These are phyloP conservation scores for Kwoniella shivajii DNA, from an alignment of 1,284 basidiomycete species.

Conservation along the genomic window DNA sequence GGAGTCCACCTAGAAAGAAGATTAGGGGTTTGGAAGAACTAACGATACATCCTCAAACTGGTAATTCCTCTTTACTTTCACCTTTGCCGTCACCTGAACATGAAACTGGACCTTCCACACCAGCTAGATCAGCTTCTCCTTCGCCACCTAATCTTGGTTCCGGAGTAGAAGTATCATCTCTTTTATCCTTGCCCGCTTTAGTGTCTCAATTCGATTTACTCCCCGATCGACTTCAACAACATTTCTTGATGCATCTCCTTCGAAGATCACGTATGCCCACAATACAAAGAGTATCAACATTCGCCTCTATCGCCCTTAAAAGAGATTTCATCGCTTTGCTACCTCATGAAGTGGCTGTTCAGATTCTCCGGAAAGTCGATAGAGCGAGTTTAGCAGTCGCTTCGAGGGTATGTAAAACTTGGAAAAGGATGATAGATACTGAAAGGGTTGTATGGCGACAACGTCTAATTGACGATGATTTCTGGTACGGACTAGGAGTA, in stretches of 20 bases:
- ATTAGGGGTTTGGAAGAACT: constrained; percentile 35
- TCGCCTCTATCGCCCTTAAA: constrained; percentile 46
- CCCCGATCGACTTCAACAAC: constrained; percentile 52
- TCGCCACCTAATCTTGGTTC: constrained; percentile 35
- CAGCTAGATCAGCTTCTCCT: constrained; percentile 5
- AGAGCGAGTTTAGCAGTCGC: constrained; percentile 37
- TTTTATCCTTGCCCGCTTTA: constrained; percentile 49
- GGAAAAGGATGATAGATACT: constrained; percentile 48
- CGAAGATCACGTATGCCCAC: constrained; percentile 50
- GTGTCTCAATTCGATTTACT: constrained; percentile 48
- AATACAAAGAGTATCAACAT: constrained; percentile 47
- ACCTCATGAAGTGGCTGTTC: constrained; percentile 50
- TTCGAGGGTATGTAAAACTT: constrained; percentile 43
- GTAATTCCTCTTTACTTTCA: constrained; percentile 27
- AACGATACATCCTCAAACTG: constrained; percentile 20
- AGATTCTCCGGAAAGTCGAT: constrained; percentile 47
- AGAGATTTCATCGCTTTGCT: constrained; percentile 50
- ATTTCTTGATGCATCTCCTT: constrained; percentile 53
- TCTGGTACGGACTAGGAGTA: constrained; percentile 47
- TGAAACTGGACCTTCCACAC: constrained; percentile 22
- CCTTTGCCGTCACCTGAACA: constrained; percentile 43
- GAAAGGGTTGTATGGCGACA: constrained; percentile 49
- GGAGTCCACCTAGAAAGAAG: constrained; percentile 50
- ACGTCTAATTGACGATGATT: constrained; percentile 42
- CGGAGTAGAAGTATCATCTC: constrained; percentile 46